phyloP scores from a whole-genome alignment of 805 yeast genomes.

The Starmerella vaccinii region DNA sequence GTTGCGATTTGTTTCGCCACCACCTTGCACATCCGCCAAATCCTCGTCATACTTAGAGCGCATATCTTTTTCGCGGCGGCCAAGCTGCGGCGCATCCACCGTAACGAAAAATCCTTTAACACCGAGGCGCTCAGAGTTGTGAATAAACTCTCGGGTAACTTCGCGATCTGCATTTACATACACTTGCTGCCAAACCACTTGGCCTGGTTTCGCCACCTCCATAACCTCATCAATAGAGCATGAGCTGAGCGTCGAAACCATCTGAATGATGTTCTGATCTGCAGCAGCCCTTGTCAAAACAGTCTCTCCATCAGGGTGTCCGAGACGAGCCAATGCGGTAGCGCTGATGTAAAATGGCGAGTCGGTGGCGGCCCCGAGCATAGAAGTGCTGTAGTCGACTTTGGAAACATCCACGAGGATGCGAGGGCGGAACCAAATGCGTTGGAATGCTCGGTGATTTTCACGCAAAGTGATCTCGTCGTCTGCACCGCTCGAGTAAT shows the following conservation, averaged over 20 bases:
- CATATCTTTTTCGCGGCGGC: slow-evolving; percentile 83
- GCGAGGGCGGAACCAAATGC: slow-evolving; percentile 78
- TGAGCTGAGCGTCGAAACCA: slow-evolving; percentile 88
- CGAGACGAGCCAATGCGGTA: slow-evolving; percentile 83
- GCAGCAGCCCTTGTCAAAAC: slow-evolving; percentile 78
- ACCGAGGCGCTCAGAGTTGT: slow-evolving; percentile 62
- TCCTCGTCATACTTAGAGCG: slow-evolving; percentile 51
- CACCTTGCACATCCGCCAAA: slow-evolving; percentile 38
- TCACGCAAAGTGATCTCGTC: slow-evolving; percentile 86
- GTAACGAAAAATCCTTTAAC: slow-evolving; percentile 77
- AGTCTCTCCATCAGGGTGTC: slow-evolving; percentile 87
- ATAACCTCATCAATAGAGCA: slow-evolving; percentile 79
- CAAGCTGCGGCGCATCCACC: slow-evolving; percentile 77
- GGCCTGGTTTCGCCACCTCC: slow-evolving; percentile 53
- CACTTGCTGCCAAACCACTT: slow-evolving; percentile 80
- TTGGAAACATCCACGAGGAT: slow-evolving; percentile 70
- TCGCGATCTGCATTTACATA: slow-evolving; percentile 71
- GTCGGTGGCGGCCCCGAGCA: slow-evolving; percentile 59
- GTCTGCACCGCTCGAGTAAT: slow-evolving; percentile 84
- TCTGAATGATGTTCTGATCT: slow-evolving; percentile 60
- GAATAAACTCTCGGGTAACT: slow-evolving; percentile 51
- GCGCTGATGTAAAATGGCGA: slow-evolving; percentile 87
- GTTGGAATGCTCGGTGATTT: slow-evolving; percentile 80
- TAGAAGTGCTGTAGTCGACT: slow-evolving; percentile 57
- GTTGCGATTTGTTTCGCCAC: slow-evolving; percentile 42